Conservation (phyloP, 192 early-diverging fungal genomes). For the Coemansia umbellata region DNA sequence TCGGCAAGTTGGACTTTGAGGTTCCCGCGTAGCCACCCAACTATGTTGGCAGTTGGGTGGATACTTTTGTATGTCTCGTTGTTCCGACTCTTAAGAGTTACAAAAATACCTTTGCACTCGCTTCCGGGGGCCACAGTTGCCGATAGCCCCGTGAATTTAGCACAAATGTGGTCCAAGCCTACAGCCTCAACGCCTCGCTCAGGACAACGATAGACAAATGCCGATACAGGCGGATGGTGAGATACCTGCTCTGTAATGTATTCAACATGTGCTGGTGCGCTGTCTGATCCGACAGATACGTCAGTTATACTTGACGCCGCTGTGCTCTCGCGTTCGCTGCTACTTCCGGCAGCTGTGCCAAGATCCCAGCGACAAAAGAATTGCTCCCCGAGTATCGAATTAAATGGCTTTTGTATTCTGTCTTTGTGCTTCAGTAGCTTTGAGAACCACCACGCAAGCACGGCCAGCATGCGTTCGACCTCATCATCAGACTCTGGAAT, state of each 20-base stretch:
- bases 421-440: conserved; percentile 63
- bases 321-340: conserved; percentile 19
- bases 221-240: conserved; percentile 59
- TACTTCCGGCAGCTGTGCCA: neutral
- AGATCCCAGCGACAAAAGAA: conserved; percentile 58
- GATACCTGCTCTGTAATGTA: conserved; percentile 64
- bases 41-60: conserved; percentile 63
- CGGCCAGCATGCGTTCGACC: conserved; percentile 65
- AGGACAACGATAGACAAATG: conserved; percentile 59
- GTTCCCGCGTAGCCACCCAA: conserved; percentile 63
- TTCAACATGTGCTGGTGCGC: conserved; percentile 38
- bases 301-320: conserved; percentile 36
- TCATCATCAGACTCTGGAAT: conserved; percentile 61
- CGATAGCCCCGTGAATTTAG: conserved; percentile 71
- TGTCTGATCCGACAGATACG: conserved; percentile 10
- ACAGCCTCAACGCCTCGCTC: conserved; percentile 59
- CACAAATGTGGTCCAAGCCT: conserved; percentile 70
- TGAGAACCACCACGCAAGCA: conserved; percentile 68
- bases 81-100: conserved; percentile 54
- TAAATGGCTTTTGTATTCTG: conserved; percentile 57
- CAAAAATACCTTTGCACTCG: conserved; percentile 62
- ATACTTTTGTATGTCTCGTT: conserved; percentile 65
- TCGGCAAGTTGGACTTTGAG: conserved; percentile 63
- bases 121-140: conserved; percentile 65
- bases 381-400: conserved; percentile 57